phyloP scores from a whole-genome alignment of 371 early-diverging fungal species.

The Blastocladiella emersonii region DNA sequence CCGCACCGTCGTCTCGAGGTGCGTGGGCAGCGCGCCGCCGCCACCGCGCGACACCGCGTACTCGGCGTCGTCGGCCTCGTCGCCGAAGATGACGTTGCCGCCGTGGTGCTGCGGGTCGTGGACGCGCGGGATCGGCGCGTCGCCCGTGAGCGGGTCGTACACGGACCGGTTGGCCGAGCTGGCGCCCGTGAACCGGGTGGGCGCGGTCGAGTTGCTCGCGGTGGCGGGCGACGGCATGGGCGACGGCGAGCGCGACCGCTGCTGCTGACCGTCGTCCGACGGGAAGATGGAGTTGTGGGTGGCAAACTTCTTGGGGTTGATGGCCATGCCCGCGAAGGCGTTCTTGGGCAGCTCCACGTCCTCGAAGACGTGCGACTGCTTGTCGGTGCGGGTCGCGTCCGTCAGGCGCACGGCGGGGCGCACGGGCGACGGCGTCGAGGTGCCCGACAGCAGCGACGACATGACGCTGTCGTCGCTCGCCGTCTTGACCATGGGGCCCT shows the following conservation, averaged over 20 bases:
- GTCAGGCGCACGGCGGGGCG: background rate
- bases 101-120: background rate
- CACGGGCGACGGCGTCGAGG: background rate
- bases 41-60: background rate
- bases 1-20: background rate
- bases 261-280: background rate
- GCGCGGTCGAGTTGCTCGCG: no score
- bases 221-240: no score
- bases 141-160: constrained; percentile 2
- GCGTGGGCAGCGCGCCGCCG: background rate
- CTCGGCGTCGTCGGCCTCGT: background rate
- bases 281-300: background rate
- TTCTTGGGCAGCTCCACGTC: background rate
- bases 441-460: background rate
- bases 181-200: background rate
- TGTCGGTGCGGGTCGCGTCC: background rate
- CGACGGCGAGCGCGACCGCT: background rate
- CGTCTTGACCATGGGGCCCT: background rate
- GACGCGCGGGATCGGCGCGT: background rate
- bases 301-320: background rate
- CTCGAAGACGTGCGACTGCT: background rate
- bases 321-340: background rate
- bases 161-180: background rate
- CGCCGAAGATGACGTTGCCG: background rate
- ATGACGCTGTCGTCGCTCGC: background rate